Percentiles rank a stretch among this genome's conserved stretches.
Conservation (phyloP, 495 filamentous ascomycete genomes). For the Platismatia glauca region DNA sequence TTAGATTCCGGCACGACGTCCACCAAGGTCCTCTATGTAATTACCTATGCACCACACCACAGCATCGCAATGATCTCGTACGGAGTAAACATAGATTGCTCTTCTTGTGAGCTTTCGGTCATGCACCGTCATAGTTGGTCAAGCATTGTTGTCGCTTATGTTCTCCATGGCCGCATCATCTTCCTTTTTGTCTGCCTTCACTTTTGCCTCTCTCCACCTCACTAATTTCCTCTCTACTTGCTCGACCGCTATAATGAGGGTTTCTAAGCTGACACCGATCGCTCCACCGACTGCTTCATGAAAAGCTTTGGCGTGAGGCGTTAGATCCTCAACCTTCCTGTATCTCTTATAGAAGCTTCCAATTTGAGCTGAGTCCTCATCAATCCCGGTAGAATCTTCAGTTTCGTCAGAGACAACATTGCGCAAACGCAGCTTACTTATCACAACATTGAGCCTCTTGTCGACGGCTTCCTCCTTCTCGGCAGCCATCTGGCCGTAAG, state of each 20-base stretch:
- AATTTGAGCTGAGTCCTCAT: constrained; percentile 32
- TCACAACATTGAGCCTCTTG: constrained; percentile 33
- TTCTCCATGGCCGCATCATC: background rate
- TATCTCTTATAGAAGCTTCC: constrained; percentile 52
- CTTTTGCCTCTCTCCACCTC: constrained; percentile 31
- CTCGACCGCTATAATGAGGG: constrained; percentile 39
- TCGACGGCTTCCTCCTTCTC: constrained; percentile 23
- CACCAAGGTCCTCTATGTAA: background rate
- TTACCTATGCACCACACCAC: too few relatives aligned
- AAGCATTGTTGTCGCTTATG: background rate
- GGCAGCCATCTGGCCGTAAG: constrained; percentile 24
- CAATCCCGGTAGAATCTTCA: constrained; percentile 15
- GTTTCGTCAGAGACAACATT: constrained; percentile 21
- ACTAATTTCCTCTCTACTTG: constrained; percentile 40
- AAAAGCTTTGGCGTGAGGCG: constrained; percentile 44
- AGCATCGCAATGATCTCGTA: too few relatives aligned
- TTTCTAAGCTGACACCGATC: constrained; percentile 38
- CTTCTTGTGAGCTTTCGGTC: too few relatives aligned
- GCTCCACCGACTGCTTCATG: constrained; percentile 46
- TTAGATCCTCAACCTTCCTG: constrained; percentile 47
- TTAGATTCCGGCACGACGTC: background rate
- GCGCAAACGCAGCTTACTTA: constrained; percentile 28
- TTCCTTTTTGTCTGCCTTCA: constrained; percentile 20
- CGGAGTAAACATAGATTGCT: too few relatives aligned
- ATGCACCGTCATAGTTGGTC: background rate